Conservation (phyloP, 495 filamentous ascomycete species). For the Penicillium angulare region DNA sequence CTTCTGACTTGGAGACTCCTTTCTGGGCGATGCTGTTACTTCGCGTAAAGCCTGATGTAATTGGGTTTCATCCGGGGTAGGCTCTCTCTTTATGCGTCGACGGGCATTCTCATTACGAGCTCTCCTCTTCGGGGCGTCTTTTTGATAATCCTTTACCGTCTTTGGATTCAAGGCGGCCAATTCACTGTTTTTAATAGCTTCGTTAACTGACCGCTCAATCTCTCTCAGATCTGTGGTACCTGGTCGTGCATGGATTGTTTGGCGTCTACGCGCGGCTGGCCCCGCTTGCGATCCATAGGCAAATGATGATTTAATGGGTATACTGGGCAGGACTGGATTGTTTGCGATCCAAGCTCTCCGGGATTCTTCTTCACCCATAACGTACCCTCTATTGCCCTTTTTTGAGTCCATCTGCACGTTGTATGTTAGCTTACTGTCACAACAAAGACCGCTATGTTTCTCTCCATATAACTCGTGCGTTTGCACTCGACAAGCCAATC, state of each 20-base stretch:
- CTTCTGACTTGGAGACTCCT: conserved; percentile 3
- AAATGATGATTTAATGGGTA: conserved; percentile 1
- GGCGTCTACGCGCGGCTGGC: not conserved
- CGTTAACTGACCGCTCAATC: not conserved
- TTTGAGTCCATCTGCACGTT: not conserved
- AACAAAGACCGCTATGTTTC: not conserved
- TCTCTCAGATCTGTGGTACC: not conserved
- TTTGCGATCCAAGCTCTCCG: not conserved
- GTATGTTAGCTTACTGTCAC: not conserved
- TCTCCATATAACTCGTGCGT: no score
- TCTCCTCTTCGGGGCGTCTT: not conserved
- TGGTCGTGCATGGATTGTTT: not conserved
- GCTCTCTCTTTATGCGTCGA: conserved; percentile 27
- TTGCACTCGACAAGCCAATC: no score
- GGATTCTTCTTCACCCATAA: not conserved
- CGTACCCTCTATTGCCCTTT: not conserved
- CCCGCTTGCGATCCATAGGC: not conserved
- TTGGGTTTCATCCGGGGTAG: conserved; percentile 44
- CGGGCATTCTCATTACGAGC: not conserved
- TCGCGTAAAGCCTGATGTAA: conserved; percentile 32
- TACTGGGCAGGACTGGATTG: not conserved
- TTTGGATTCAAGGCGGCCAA: not conserved
- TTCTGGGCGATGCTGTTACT: conserved; percentile 21
- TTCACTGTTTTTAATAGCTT: not conserved
- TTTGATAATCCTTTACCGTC: not conserved